Evolutionary conservation across 2,329 filamentous ascomycete genomes (phyloP).

Genomic region (Cytospora mali): DNA sequence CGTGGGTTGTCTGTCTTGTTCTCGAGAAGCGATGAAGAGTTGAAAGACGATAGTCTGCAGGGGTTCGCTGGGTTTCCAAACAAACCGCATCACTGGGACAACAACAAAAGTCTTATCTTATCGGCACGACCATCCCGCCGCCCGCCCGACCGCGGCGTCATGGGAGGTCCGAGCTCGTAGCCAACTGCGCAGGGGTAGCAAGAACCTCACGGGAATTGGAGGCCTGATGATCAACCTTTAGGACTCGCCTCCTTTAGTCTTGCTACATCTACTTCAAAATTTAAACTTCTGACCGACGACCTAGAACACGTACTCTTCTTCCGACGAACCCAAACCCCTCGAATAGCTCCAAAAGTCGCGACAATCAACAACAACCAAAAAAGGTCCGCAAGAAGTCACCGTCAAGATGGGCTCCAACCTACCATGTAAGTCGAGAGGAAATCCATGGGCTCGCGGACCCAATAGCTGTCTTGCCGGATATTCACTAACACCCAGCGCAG

Average conservation of each 20-base stretch:
- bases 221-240: constrained; percentile 7
- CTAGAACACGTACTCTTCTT: not conserved
- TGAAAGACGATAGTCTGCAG: constrained; percentile 18
- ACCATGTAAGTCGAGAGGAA: constrained; percentile 44
- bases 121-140: constrained; percentile 18
- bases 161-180: constrained; percentile 20
- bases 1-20: not conserved
- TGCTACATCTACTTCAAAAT: not conserved
- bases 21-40: not conserved
- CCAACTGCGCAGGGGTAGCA: constrained; percentile 9
- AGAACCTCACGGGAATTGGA: constrained; percentile 13
- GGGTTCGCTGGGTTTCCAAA: constrained; percentile 21
- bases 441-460: constrained; percentile 17
- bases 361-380: not conserved
- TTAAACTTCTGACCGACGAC: not conserved
- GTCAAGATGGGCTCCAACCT: constrained; percentile 50
- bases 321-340: not conserved
- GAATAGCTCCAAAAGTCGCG: not conserved
- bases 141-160: constrained; percentile 9
- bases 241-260: not conserved
- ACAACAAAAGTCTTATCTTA: constrained; percentile 34
- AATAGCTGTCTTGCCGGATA: constrained; percentile 5
- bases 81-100: constrained; percentile 31
- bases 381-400: not conserved
- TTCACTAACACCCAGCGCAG: constrained; percentile 50